phyloP scores from a whole-genome alignment of 495 filamentous ascomycete species.

The Halenospora varia region DNA sequence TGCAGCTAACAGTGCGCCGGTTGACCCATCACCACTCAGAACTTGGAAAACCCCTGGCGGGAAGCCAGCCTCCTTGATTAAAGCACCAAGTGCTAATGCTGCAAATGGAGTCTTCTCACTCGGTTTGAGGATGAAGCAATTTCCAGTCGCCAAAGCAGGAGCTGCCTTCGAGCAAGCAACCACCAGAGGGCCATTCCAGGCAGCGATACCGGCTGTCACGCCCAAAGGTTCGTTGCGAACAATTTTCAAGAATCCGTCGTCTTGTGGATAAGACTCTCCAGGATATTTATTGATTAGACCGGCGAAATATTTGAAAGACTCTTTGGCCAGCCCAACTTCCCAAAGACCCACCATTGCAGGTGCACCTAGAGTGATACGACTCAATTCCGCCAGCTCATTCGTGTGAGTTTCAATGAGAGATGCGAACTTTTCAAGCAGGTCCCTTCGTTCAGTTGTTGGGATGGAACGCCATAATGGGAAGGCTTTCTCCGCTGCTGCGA shows the following conservation, averaged over 20 bases:
- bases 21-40: constrained; percentile 44
- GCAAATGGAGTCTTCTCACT: constrained; percentile 71
- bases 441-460: constrained; percentile 55
- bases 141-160: constrained; percentile 72
- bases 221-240: constrained; percentile 40
- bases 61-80: constrained; percentile 73
- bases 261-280: constrained; percentile 37
- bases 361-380: constrained; percentile 31
- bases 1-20: constrained; percentile 45
- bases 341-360: constrained; percentile 26
- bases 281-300: constrained; percentile 44
- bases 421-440: constrained; percentile 66
- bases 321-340: constrained; percentile 25
- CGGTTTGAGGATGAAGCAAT: constrained; percentile 73
- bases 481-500: constrained; percentile 63
- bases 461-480: constrained; percentile 68
- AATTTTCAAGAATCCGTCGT: constrained; percentile 42
- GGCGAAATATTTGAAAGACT: constrained; percentile 34
- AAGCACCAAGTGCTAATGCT: constrained; percentile 65
- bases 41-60: constrained; percentile 55
- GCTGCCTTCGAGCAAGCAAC: constrained; percentile 35
- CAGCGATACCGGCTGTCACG: constrained; percentile 36
- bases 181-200: constrained; percentile 40
- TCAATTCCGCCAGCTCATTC: constrained; percentile 27
- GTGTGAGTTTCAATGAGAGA: constrained; percentile 46